Evolutionary conservation across 345 rosid species (phyloP), one percentile per base, ranked within the genome.

Genomic region (Syzygium grande): DNA sequence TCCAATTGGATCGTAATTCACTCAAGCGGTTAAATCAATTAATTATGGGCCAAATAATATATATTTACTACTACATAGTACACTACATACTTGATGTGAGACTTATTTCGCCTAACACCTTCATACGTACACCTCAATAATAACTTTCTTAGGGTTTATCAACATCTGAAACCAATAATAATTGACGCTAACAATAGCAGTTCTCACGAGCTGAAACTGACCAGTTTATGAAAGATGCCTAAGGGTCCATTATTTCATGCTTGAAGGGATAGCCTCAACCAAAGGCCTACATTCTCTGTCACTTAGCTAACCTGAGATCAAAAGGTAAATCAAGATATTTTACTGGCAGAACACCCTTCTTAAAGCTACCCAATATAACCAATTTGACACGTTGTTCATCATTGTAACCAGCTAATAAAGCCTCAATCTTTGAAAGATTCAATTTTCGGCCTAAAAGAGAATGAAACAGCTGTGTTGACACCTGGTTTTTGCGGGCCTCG

Each of bases 41-140:
- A 68, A 2, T 17, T 68, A 9, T 68, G 0, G 0, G 9, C 2
- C 5, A 34, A 68, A 1, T 17, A 68, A 4, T 7, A 68, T 68
- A 34, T 34, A 8, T 34, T 17, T 5, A 34, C 3, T 1, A 0
- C 3, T 68, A 34, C 2, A 56, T 9, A 9, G 8, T 41, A 9
- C 23, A 68, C 5, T 68, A 17, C 11, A 34, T 68, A 23, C 11
- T 25, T 25, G 6, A 17, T 2, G 13, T 17, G 46, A 3, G 19
- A 17, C 13, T 68, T 34, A 7, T 34, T 34, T 68, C 2, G 13
- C 25, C 46, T 34, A 16, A 17, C 6, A 68, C 13, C 22, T 19
- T 17, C 46, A 9, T 19, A 30, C 6, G 3, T 34, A 12, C 46
- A 34, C 43, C 46, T 34, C 25, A 68, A 34, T 17, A 34, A 68